Evolutionary conservation across 768 basidiomycete genomes (phyloP).

Genomic region (Dictyophora rubrovolvata): DNA sequence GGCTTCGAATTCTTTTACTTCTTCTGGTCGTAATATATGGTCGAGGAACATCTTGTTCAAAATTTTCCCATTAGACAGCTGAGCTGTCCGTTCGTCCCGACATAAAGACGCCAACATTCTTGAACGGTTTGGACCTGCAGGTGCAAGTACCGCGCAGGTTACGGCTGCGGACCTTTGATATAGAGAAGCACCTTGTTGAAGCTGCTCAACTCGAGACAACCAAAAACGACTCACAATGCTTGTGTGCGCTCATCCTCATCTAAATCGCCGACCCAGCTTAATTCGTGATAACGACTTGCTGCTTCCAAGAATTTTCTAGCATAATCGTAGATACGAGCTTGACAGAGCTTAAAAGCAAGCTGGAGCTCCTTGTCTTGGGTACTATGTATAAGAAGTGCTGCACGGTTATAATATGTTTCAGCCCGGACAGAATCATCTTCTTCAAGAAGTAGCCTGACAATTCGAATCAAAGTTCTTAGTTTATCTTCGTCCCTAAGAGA

Average conservation of each 20-base stretch:
- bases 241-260: conserved; percentile 88
- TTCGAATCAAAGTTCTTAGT: conserved; percentile 83
- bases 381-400: conserved; percentile 78
- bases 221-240: conserved; percentile 61
- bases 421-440: conserved; percentile 96
- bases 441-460: conserved; percentile 88
- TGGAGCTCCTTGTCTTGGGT: conserved; percentile 70
- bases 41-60: conserved; percentile 98
- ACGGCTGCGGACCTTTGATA: conserved; percentile 70
- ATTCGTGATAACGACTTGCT: conserved; percentile 85
- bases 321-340: conserved; percentile 92
- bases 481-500: conserved; percentile 54
- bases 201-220: neutral
- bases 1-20: conserved; percentile 83
- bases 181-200: neutral
- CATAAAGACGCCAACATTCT: conserved; percentile 87
- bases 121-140: conserved; percentile 93
- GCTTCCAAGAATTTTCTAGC: conserved; percentile 90
- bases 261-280: conserved; percentile 83
- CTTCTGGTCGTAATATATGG: conserved; percentile 83
- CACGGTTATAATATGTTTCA: conserved; percentile 97
- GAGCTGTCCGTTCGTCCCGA: conserved; percentile 80
- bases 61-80: conserved; percentile 78
- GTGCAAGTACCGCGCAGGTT: conserved; percentile 92
- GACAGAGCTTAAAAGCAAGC: conserved; percentile 81